Conservation (phyloP, 2,329 filamentous ascomycete species). For the Pezicula radicicola region DNA sequence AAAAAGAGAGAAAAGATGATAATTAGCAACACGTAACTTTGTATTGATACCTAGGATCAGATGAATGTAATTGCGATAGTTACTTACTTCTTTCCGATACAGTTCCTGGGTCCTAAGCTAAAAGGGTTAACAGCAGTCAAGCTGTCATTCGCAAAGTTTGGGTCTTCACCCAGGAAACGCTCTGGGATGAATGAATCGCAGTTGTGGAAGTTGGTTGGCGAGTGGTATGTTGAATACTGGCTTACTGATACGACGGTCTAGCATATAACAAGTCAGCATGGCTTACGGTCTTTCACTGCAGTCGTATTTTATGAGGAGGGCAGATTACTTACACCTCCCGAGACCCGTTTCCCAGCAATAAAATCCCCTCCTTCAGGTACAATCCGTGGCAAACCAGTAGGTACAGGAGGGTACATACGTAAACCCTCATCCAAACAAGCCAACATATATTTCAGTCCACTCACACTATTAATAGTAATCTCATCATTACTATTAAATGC, state of each 20-base stretch:
- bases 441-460: constrained; percentile 31
- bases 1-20: too few species aligned
- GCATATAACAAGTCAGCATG: not conserved
- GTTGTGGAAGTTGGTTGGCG: constrained; percentile 7
- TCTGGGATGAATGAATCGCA: constrained; percentile 9
- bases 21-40: too few species aligned
- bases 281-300: not conserved
- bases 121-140: constrained; percentile 3
- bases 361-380: constrained; percentile 11
- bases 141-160: constrained; percentile 1
- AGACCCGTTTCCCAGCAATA: constrained; percentile 11
- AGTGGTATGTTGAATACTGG: not conserved
- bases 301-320: not conserved
- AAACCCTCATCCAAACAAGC: constrained; percentile 40
- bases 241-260: not conserved
- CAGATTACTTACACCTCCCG: constrained; percentile 5
- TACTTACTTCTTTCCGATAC: constrained; percentile 7
- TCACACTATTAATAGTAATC: constrained; percentile 32
- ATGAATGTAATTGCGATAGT: too few species aligned
- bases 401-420: constrained; percentile 33
- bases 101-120: constrained; percentile 4
- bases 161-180: constrained; percentile 30
- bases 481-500: constrained; percentile 33
- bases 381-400: constrained; percentile 7
- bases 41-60: too few species aligned